These are phyloP conservation scores for Rickenella mellea DNA, from an alignment of 768 basidiomycete genomes.

Conservation along the genomic window DNA sequence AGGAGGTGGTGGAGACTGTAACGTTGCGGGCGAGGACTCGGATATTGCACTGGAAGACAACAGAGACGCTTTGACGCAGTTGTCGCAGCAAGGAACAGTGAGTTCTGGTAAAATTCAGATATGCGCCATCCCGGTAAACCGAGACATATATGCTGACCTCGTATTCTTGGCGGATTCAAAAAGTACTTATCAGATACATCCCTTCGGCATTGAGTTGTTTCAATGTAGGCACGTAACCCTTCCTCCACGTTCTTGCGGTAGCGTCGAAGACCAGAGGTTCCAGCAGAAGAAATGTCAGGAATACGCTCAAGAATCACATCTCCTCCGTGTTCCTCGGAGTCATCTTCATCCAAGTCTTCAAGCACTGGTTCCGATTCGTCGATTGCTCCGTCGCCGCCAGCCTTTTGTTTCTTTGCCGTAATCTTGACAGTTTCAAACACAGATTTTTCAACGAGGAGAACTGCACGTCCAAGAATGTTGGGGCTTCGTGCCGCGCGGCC, in stretches of 20 bases:
- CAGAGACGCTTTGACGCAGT: conserved; percentile 1
- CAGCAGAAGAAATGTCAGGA: too few species aligned
- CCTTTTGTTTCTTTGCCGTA: too few species aligned
- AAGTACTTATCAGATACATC: conserved; percentile 22
- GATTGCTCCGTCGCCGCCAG: too few species aligned
- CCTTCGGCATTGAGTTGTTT: conserved; percentile 16
- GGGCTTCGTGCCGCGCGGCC: conserved; percentile 7
- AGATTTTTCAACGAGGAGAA: conserved; percentile 2
- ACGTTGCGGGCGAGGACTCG: too few species aligned
- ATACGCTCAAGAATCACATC: too few species aligned
- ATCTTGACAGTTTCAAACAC: conserved; percentile 1
- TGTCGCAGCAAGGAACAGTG: conserved; percentile 15
- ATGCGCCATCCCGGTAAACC: not conserved
- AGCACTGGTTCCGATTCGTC: too few species aligned
- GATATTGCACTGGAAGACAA: too few species aligned
- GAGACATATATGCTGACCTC: conserved; percentile 13
- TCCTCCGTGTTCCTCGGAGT: too few species aligned
- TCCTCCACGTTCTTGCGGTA: conserved; percentile 26
- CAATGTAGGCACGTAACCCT: conserved; percentile 19
- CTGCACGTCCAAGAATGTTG: not conserved
- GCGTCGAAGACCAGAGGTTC: too few species aligned
- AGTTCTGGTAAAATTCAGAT: conserved; percentile 7
- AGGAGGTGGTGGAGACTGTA: too few species aligned
- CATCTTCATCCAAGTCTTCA: too few species aligned
- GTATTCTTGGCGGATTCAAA: conserved; percentile 15